These are phyloP conservation scores for Chaetoscypha palmicola DNA, from an alignment of 2,329 filamentous ascomycete species.

Conservation along the genomic window DNA sequence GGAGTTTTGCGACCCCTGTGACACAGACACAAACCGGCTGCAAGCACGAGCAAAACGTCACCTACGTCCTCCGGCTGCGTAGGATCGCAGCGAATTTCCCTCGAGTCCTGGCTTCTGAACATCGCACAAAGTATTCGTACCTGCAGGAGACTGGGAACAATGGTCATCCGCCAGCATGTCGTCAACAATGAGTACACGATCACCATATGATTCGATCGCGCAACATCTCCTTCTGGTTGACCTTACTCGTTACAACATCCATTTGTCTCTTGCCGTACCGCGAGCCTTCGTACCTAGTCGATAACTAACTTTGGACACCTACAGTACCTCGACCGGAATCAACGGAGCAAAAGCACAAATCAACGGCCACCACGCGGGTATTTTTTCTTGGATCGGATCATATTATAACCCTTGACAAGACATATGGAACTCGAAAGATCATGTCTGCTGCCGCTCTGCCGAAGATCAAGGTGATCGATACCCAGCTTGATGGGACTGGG, in stretches of 20 bases:
- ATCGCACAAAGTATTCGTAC: too few species aligned
- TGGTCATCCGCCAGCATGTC: not conserved
- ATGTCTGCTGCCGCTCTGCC: constrained; percentile 28
- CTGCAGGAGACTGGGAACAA: not conserved
- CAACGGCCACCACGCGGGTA: constrained; percentile 11
- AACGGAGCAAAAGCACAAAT: constrained; percentile 16
- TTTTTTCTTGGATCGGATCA: constrained; percentile 7
- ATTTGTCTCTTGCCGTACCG: not conserved
- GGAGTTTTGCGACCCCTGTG: too few species aligned
- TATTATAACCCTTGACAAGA: not conserved
- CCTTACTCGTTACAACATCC: not conserved
- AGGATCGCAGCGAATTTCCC: too few species aligned
- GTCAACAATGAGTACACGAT: not conserved
- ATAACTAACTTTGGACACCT: too few species aligned
- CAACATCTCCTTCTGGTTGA: too few species aligned
- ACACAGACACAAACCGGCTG: too few species aligned
- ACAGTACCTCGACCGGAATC: constrained; percentile 6
- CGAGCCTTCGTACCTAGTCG: too few species aligned
- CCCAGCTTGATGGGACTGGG: constrained; percentile 18
- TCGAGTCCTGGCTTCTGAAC: too few species aligned
- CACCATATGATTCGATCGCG: not conserved
- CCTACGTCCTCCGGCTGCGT: too few species aligned
- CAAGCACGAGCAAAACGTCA: too few species aligned
- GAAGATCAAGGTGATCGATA: constrained; percentile 28
- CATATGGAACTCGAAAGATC: constrained; percentile 21